phyloP scores from a whole-genome alignment of 345 rosid genomes.

The Salix caprea region DNA sequence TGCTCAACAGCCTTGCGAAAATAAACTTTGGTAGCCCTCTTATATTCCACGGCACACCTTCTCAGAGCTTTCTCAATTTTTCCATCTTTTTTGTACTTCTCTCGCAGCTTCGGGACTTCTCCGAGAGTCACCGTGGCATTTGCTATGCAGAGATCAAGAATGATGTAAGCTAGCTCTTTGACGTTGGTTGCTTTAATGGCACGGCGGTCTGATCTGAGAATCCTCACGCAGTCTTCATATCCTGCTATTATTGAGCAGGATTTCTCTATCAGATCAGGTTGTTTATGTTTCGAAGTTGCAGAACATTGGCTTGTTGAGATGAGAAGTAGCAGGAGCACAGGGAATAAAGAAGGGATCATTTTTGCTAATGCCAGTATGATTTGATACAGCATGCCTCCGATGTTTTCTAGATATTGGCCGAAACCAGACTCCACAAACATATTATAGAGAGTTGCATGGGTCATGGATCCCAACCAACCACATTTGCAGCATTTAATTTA shows the following conservation, averaged over 20 bases:
- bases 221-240: background rate
- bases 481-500: background rate
- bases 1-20: background rate
- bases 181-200: background rate
- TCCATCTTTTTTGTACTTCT: background rate
- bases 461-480: background rate
- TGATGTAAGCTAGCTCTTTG: background rate
- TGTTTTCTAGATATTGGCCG: background rate
- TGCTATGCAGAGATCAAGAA: conserved; percentile 6
- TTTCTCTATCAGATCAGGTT: background rate
- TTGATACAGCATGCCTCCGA: background rate
- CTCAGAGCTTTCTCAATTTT: background rate
- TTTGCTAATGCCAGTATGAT: background rate
- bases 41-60: background rate
- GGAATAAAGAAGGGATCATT: background rate
- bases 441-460: background rate
- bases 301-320: background rate
- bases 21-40: background rate
- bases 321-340: background rate
- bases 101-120: background rate
- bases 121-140: background rate
- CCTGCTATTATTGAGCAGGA: background rate
- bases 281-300: background rate
- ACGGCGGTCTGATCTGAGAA: conserved; percentile 5
- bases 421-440: background rate